Conservation (phyloP, 2,329 filamentous ascomycete genomes). For the Curvularia verruculosa region DNA sequence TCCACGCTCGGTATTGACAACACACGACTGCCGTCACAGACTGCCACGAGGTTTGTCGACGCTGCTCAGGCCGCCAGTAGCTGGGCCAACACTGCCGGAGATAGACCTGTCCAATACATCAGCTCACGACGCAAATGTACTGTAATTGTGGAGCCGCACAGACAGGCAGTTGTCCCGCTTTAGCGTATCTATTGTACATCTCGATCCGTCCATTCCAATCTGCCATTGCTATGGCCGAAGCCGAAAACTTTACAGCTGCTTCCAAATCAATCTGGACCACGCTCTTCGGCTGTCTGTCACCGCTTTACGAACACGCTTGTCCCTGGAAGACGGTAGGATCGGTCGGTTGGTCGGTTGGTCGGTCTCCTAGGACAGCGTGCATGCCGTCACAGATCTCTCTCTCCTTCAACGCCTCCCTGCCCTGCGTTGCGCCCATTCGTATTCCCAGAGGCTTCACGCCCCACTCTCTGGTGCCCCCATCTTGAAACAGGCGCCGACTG, state of each 20-base stretch:
- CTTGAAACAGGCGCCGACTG: constrained; percentile 7
- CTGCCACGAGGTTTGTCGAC: not conserved
- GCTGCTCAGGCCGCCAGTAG: not conserved
- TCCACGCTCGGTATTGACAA: constrained; percentile 11
- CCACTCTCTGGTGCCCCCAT: constrained; percentile 1
- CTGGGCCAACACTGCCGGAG: not conserved
- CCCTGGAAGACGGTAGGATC: too few relatives aligned
- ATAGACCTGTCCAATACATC: not conserved
- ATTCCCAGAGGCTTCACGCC: constrained; percentile 1
- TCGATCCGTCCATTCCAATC: constrained; percentile 3
- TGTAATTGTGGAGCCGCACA: not conserved
- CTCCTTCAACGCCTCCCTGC: constrained; percentile 8
- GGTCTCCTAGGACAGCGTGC: not conserved
- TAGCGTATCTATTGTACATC: not conserved
- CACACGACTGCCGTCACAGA: constrained; percentile 12
- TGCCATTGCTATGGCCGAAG: constrained; percentile 5
- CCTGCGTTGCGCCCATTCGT: constrained; percentile 12
- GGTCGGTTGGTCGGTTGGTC: too few relatives aligned
- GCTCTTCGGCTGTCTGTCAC: constrained; percentile 2
- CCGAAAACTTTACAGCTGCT: constrained; percentile 7
- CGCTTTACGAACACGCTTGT: not conserved
- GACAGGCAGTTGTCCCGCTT: constrained; percentile 1
- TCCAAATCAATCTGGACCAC: constrained; percentile 11
- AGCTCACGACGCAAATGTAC: not conserved
- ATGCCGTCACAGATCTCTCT: constrained; percentile 5